phyloP scores from a whole-genome alignment of 2,329 filamentous ascomycete species.

The Fusarium anthophilum region DNA sequence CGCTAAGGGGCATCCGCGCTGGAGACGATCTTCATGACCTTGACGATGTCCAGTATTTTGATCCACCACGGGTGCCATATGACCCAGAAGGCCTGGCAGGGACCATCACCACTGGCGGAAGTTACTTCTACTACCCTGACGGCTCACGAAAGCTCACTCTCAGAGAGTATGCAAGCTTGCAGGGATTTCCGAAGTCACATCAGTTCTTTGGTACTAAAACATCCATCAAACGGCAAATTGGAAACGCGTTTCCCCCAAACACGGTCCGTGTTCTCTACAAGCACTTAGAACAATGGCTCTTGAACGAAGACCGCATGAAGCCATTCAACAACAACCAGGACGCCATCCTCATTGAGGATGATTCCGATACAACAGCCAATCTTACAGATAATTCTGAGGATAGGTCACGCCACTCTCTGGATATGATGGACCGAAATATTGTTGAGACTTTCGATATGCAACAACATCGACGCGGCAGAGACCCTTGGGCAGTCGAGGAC shows the following conservation, averaged over 20 bases:
- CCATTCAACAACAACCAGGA: slow-evolving; percentile 30
- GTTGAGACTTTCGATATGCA: slow-evolving; percentile 1
- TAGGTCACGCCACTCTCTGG: slow-evolving; percentile 22
- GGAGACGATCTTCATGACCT: slow-evolving; percentile 54
- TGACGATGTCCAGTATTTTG: slow-evolving; percentile 36
- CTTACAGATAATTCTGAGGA: slow-evolving; percentile 2
- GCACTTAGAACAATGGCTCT: slow-evolving; percentile 59
- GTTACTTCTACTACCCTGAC: slow-evolving; percentile 70
- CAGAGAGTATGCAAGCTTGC: slow-evolving; percentile 74
- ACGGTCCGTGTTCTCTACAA: slow-evolving; percentile 61
- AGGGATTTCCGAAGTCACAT: slow-evolving; percentile 73
- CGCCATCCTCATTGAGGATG: slow-evolving; percentile 39
- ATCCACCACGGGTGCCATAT: slow-evolving; percentile 51
- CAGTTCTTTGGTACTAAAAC: slow-evolving; percentile 59
- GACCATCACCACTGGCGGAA: slow-evolving; percentile 73
- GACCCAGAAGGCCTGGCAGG: slow-evolving; percentile 59
- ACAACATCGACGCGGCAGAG: not conserved
- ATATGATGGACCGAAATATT: slow-evolving; percentile 38
- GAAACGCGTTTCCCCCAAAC: slow-evolving; percentile 79
- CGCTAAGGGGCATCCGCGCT: slow-evolving; percentile 49
- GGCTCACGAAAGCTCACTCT: slow-evolving; percentile 71
- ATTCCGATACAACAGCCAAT: slow-evolving; percentile 27
- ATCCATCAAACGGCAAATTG: slow-evolving; percentile 71
- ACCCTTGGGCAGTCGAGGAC: not conserved
- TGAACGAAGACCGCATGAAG: slow-evolving; percentile 53